These are phyloP conservation scores for Penicillium taxi DNA, from an alignment of 495 filamentous ascomycete species.

Conservation along the genomic window DNA sequence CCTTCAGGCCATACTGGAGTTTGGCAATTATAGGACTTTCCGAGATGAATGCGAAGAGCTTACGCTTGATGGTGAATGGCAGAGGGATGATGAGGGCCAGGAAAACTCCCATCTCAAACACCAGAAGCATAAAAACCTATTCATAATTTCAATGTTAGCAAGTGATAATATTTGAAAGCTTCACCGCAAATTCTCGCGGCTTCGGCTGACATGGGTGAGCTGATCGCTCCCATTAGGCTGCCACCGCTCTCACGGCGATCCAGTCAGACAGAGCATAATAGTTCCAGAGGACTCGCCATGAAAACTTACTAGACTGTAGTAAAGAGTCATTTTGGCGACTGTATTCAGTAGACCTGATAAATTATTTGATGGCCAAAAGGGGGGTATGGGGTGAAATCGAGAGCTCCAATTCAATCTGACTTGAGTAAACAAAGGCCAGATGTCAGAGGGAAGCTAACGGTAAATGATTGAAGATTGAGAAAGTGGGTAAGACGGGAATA, in stretches of 20 bases:
- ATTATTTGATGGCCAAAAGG: slow-evolving; percentile 14
- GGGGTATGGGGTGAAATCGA: slow-evolving; percentile 11
- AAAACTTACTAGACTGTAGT: slow-evolving; percentile 85
- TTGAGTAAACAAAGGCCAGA: slow-evolving; percentile 15
- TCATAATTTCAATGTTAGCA: neutral
- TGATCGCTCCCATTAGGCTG: slow-evolving; percentile 15
- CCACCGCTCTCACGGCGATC: slow-evolving; percentile 8
- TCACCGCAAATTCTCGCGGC: neutral
- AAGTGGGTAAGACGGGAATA: neutral
- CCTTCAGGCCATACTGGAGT: slow-evolving; percentile 73
- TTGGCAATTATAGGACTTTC: slow-evolving; percentile 78
- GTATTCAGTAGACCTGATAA: slow-evolving; percentile 4
- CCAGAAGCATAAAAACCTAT: slow-evolving; percentile 87
- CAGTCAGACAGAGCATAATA: neutral
- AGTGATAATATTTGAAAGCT: neutral
- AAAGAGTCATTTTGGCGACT: slow-evolving; percentile 81
- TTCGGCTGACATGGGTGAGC: slow-evolving; percentile 1
- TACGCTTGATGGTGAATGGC: slow-evolving; percentile 77
- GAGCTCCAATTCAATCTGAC: slow-evolving; percentile 12
- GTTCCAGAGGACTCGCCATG: neutral
- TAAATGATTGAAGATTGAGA: neutral
- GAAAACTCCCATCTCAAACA: slow-evolving; percentile 91
- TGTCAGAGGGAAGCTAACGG: no score
- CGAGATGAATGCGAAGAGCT: slow-evolving; percentile 87
- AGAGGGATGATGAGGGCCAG: slow-evolving; percentile 85